phyloP scores from a whole-genome alignment of 2,329 filamentous ascomycete species.

The Cladosporium oxysporum region DNA sequence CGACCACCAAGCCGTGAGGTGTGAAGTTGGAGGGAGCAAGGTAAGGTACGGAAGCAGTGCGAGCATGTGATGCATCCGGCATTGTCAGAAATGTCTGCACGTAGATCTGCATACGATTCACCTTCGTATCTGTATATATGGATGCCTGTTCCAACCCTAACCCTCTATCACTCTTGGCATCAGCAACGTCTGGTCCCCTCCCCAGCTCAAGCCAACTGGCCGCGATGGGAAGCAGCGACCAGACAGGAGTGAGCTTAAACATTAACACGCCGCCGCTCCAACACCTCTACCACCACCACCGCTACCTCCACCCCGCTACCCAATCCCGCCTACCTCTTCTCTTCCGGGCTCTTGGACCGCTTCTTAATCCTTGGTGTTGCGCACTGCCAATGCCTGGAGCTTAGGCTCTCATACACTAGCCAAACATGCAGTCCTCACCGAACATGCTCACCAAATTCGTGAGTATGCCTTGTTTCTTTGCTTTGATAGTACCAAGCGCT shows the following conservation, averaged over 20 bases:
- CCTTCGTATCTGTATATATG: not conserved
- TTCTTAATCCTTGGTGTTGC: constrained; percentile 19
- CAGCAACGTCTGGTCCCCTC: not conserved
- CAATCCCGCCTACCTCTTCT: not conserved
- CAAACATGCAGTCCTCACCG: constrained; percentile 48
- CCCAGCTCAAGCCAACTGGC: constrained; percentile 11
- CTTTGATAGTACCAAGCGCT: constrained; percentile 45
- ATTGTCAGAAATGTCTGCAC: not conserved
- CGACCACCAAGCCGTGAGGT: not conserved
- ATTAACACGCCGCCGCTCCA: constrained; percentile 1
- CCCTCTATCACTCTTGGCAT: not conserved
- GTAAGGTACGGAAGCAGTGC: not conserved
- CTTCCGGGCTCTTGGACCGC: not conserved
- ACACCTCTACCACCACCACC: not conserved
- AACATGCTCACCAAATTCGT: constrained; percentile 56
- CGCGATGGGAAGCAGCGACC: not conserved
- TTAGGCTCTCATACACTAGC: constrained; percentile 32
- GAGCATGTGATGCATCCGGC: not conserved
- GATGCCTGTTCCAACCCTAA: not conserved
- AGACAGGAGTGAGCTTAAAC: constrained; percentile 13
- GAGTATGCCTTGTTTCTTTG: not conserved
- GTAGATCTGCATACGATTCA: not conserved
- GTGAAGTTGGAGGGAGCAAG: not conserved
- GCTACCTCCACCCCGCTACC: not conserved
- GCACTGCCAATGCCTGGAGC: constrained; percentile 29